phyloP scores from a whole-genome alignment of 176 grass and related monocot genomes.

The Rhynchospora pubera region DNA sequence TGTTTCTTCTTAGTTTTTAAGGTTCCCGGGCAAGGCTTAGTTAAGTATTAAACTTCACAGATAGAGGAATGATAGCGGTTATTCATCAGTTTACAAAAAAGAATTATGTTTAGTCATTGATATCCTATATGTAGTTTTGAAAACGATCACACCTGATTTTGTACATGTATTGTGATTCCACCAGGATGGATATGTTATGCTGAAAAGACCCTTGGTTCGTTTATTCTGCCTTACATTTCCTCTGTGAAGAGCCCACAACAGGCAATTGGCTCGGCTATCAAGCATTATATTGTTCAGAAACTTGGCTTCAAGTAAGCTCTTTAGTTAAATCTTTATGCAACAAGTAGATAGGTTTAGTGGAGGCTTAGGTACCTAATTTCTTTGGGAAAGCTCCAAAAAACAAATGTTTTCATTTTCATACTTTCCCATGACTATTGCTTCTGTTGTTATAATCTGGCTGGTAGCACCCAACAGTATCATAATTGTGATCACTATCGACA shows the following conservation, averaged over 20 bases:
- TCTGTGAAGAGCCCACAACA: conserved; percentile 98
- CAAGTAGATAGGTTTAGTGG: background rate
- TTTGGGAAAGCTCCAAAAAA: background rate
- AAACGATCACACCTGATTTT: background rate
- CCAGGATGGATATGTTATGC: conserved; percentile 99
- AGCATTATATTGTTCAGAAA: conserved; percentile 68
- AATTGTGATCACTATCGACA: background rate
- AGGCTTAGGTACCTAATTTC: background rate
- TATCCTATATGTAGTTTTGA: background rate
- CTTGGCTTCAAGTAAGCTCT: conserved; percentile 51
- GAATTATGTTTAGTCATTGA: background rate
- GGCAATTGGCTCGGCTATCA: conserved; percentile 76
- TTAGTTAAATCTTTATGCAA: conserved; percentile 12
- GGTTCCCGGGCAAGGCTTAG: background rate
- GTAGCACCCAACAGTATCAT: background rate
- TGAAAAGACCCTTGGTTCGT: conserved; percentile 97
- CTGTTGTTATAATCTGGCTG: background rate
- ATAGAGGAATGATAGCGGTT: too few species aligned
- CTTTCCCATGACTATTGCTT: background rate
- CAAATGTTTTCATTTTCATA: background rate
- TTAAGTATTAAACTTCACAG: background rate
- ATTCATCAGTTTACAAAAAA: background rate
- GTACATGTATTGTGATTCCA: background rate
- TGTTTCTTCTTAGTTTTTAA: background rate
- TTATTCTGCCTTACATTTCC: conserved; percentile 88